Evolutionary conservation across 768 basidiomycete species (phyloP), one percentile per base, ranked within the genome.

Genomic region (Exidia glandulosa): DNA sequence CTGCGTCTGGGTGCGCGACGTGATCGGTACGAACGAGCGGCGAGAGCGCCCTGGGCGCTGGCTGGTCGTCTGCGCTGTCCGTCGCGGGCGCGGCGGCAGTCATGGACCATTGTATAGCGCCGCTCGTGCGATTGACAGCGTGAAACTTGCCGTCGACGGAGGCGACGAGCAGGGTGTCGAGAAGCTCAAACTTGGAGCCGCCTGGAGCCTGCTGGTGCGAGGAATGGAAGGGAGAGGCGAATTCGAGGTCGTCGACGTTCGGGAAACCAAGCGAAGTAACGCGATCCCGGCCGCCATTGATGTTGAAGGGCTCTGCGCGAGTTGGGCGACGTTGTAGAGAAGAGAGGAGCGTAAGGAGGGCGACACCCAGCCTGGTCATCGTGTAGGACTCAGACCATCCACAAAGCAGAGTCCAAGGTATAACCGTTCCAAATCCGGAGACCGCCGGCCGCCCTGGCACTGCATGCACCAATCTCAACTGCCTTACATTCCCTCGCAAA

Each of bases 141-240:
- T 97, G 94, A 33, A 99, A 85, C 60, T 86, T 91, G 29, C 95
- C 95, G 73, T 98, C 94, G 30, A 99, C 85, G 6, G 93, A 93
- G 1, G 94, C 90, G 12, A 95, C 81, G 19, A 99, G 82, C 30
- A 96, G 88, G 59, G 90, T 81, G 66, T 95, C 88, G 61, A 93
- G 71, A 12, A 95, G 74, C 56, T 86, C 79, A 23, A 84, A 76
- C 60, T 54, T n/a, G n/a, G n/a, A n/a, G n/a, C n/a, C 50, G 12
- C 14, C 50, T 9, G 10, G 27, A 9, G 6, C 6, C 12, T 14
- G 27, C 27, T 31, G 27, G 25, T 14, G 4, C 25, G 14, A 9
- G 30, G 27, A 7, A 9, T 29, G 50, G 27, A 31, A 31, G 25
- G 50, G 50, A 4, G 50, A 54, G 25, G 30, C 14, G 30, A 54